These are phyloP conservation scores for Plantago elongata DNA, from an alignment of 257 asterid species.

Conservation along the genomic window DNA sequence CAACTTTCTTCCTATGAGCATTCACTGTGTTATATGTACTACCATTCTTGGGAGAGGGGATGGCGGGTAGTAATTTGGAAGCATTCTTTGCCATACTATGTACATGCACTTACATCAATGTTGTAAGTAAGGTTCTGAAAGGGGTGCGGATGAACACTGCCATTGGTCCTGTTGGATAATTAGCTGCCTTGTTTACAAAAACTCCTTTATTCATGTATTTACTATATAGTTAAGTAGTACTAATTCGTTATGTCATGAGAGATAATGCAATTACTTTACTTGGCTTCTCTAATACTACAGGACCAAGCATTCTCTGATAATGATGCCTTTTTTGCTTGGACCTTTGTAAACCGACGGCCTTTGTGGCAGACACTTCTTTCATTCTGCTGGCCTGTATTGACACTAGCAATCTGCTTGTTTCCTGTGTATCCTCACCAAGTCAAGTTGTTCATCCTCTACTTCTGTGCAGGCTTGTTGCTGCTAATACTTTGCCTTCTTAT, in stretches of 20 bases:
- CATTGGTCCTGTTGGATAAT: no score
- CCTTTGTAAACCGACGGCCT: slow-evolving; percentile 85
- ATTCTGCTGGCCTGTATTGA: slow-evolving; percentile 95
- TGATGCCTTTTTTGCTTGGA: slow-evolving; percentile 97
- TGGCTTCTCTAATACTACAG: slow-evolving; percentile 44
- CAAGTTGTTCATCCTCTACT: slow-evolving; percentile 86
- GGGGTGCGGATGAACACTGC: no score
- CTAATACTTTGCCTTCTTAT: slow-evolving; percentile 75
- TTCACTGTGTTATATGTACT: neutral
- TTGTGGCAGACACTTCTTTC: slow-evolving; percentile 98
- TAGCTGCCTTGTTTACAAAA: neutral
- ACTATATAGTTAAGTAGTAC: neutral
- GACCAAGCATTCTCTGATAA: slow-evolving; percentile 87
- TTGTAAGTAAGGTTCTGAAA: no score
- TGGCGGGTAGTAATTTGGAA: no score
- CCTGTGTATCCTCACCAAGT: slow-evolving; percentile 96
- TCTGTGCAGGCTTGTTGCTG: slow-evolving; percentile 91
- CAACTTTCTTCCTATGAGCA: neutral
- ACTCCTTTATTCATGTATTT: slow-evolving; percentile 2
- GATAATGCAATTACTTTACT: slow-evolving; percentile 11
- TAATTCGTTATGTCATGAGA: slow-evolving; percentile 1
- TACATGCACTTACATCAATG: no score
- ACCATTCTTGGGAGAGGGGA: neutral
- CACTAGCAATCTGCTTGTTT: slow-evolving; percentile 94
- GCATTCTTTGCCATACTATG: no score